Evolutionary conservation across 1,284 basidiomycete genomes (phyloP).

Genomic region (Coriolopsis trogii): DNA sequence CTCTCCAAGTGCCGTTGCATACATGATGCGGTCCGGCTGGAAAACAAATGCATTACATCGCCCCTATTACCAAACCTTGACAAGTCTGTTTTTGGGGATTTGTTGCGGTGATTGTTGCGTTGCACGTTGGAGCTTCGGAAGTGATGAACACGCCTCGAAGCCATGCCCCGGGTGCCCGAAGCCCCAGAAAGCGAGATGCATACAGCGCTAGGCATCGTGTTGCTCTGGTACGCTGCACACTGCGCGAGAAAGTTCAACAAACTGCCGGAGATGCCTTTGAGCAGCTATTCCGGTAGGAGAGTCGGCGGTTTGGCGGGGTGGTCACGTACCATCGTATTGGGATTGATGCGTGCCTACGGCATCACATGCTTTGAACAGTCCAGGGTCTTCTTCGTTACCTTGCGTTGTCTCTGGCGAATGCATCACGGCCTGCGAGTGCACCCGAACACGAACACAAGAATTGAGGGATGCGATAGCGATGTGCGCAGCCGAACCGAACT

Average conservation of each 20-base stretch:
- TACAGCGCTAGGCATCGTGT: neutral
- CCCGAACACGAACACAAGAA: neutral
- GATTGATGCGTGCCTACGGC: too few species aligned
- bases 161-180: neutral
- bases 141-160: constrained; percentile 4
- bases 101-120: constrained; percentile 10
- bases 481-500: constrained; percentile 4
- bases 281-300: too few species aligned
- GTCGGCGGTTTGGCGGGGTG: neutral
- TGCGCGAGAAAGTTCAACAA: too few species aligned
- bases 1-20: neutral
- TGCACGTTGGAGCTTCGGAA: neutral
- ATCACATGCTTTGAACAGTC: too few species aligned
- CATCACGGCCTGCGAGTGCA: neutral
- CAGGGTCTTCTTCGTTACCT: too few species aligned
- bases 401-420: too few species aligned
- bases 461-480: neutral
- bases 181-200: neutral
- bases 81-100: neutral
- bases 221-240: too few species aligned
- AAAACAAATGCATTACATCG: constrained; percentile 7
- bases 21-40: neutral
- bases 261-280: too few species aligned
- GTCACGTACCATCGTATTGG: neutral
- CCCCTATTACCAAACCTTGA: too few species aligned